A percentile compares a stretch with the other conserved stretches of the same genome.
These are phyloP conservation scores for Phytophthora pistaciae DNA, from an alignment of 352 stramenopile genomes.

Conservation along the genomic window DNA sequence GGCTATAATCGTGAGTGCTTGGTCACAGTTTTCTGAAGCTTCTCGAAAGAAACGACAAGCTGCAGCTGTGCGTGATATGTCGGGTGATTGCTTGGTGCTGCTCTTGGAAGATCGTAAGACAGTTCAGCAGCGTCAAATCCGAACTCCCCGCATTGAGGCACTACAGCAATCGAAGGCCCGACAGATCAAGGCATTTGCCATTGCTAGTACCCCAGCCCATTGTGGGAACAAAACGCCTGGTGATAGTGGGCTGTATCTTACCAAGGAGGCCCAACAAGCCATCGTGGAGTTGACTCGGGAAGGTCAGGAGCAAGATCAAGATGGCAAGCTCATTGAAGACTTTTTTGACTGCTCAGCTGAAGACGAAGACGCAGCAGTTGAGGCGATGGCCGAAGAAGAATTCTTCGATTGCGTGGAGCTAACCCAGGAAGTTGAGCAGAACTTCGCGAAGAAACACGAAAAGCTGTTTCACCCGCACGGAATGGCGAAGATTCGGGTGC, in stretches of 20 bases:
- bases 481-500: constrained; percentile 17
- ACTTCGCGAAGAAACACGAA: constrained; percentile 47
- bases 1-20: constrained; percentile 79
- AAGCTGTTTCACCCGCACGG: constrained; percentile 21
- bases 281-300: constrained; percentile 38
- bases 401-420: constrained; percentile 87
- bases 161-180: constrained; percentile 43
- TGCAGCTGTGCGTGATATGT: constrained; percentile 80
- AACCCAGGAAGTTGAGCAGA: constrained; percentile 53
- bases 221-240: constrained; percentile 1
- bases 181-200: constrained; percentile 37
- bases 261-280: constrained; percentile 33
- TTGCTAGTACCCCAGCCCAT: constrained; percentile 20
- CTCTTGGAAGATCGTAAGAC: constrained; percentile 72
- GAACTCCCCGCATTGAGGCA: constrained; percentile 39
- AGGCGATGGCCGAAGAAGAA: constrained; percentile 80
- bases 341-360: constrained; percentile 78
- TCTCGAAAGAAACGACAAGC: constrained; percentile 70
- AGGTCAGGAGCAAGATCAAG: constrained; percentile 42
- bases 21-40: constrained; percentile 80
- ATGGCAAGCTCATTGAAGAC: constrained; percentile 70
- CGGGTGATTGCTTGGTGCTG: constrained; percentile 73
- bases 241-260: constrained; percentile 19
- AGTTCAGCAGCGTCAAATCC: constrained; percentile 34
- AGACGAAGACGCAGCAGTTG: constrained; percentile 58